Conservation (phyloP, 352 stramenopile species). For the Phytophthora constricta region DNA sequence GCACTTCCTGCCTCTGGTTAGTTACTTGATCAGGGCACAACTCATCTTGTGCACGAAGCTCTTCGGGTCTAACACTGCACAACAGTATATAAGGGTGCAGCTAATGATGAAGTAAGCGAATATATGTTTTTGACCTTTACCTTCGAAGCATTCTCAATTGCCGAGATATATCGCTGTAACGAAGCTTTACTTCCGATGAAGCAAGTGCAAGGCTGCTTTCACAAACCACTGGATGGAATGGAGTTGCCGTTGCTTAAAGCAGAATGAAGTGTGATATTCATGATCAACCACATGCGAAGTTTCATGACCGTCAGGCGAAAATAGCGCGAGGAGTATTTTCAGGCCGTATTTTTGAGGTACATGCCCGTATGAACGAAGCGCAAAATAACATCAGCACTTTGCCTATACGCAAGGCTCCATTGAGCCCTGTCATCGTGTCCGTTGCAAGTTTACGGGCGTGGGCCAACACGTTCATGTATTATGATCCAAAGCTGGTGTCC, state of each 20-base stretch:
- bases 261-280: conserved; percentile 27
- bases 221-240: conserved; percentile 11
- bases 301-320: conserved; percentile 27
- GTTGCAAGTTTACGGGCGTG: too few species aligned
- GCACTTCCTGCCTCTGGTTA: conserved; percentile 48
- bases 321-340: conserved; percentile 30
- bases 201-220: background rate
- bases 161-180: background rate
- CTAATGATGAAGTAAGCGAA: too few species aligned
- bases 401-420: too few species aligned
- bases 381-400: too few species aligned
- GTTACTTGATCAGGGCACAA: conserved; percentile 38
- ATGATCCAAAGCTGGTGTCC: too few species aligned
- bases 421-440: too few species aligned
- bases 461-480: too few species aligned
- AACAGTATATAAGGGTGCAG: too few species aligned
- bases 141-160: conserved; percentile 1
- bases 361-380: too few species aligned
- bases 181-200: too few species aligned
- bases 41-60: conserved; percentile 31
- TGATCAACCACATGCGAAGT: conserved; percentile 10
- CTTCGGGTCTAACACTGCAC: conserved; percentile 32
- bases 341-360: too few species aligned
- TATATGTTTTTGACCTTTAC: background rate
- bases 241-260: background rate